phyloP scores from a whole-genome alignment of 1,139 yeast genomes.

The Magnusiomyces magnusii region DNA sequence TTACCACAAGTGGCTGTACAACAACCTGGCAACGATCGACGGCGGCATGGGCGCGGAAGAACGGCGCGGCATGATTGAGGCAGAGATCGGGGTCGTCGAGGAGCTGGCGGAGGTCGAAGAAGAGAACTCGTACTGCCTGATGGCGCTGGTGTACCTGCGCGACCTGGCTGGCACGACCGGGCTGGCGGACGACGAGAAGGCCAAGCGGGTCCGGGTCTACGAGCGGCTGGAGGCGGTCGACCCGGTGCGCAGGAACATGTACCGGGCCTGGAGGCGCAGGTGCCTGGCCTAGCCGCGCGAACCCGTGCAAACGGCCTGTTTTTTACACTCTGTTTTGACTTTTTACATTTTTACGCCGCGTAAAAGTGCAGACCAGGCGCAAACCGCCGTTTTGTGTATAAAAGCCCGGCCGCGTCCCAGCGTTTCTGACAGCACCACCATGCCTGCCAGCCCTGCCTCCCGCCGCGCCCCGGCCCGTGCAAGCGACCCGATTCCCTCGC shows the following conservation, averaged over 20 bases:
- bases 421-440: too few species aligned
- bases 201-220: conserved; percentile 34
- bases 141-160: conserved; percentile 28
- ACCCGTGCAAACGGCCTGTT: background rate
- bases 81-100: conserved; percentile 28
- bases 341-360: too few species aligned
- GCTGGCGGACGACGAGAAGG: too few species aligned
- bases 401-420: too few species aligned
- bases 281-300: too few species aligned
- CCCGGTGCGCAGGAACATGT: conserved; percentile 52
- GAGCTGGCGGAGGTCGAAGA: conserved; percentile 37
- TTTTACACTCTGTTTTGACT: too few species aligned
- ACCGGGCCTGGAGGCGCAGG: conserved; percentile 37
- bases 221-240: conserved; percentile 49
- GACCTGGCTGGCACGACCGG: too few species aligned
- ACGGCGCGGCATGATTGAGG: conserved; percentile 23
- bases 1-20: conserved; percentile 66
- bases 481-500: too few species aligned
- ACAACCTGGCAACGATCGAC: conserved; percentile 38
- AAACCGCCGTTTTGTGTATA: too few species aligned
- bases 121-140: conserved; percentile 35
- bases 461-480: too few species aligned
- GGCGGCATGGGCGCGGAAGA: conserved; percentile 23
- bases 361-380: too few species aligned
- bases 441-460: too few species aligned